phyloP scores from a whole-genome alignment of 2,329 filamentous ascomycete genomes.

The Plenodomus biglobosus region DNA sequence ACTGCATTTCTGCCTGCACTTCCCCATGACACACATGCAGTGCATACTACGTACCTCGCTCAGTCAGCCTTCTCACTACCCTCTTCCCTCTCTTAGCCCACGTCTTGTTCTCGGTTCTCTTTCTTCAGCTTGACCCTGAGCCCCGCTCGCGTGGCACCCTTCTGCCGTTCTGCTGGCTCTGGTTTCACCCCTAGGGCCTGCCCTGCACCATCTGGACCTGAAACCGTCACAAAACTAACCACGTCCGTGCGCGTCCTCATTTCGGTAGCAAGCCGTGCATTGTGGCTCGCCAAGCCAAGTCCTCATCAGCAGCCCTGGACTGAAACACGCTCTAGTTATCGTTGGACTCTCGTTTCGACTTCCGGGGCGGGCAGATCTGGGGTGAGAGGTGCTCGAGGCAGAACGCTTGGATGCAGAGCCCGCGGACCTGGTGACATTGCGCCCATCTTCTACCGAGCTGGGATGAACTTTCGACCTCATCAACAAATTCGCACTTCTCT shows the following conservation, averaged over 20 bases:
- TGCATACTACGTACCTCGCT: too few species aligned
- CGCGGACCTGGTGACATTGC: not conserved
- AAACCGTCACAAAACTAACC: constrained; percentile 33
- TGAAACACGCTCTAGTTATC: constrained; percentile 28
- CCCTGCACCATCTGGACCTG: constrained; percentile 16
- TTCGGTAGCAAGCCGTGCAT: constrained; percentile 31
- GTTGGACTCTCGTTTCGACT: constrained; percentile 25
- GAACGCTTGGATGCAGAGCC: constrained; percentile 6
- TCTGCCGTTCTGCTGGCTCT: constrained; percentile 4
- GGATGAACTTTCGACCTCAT: not conserved
- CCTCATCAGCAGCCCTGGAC: too few species aligned
- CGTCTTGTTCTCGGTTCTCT: too few species aligned
- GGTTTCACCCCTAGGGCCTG: constrained; percentile 31
- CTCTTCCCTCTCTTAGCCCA: not conserved
- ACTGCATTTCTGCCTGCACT: constrained; percentile 3
- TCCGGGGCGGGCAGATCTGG: constrained; percentile 11
- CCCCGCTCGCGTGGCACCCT: constrained; percentile 10
- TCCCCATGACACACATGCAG: too few species aligned
- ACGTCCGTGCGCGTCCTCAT: constrained; percentile 28
- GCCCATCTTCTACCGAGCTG: too few species aligned
- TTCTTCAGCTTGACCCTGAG: constrained; percentile 4
- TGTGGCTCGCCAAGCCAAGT: constrained; percentile 21
- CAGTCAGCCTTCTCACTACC: constrained; percentile 12
- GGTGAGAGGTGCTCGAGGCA: constrained; percentile 3
- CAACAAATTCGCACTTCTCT: not conserved